Evolutionary conservation across 2,329 filamentous ascomycete species (phyloP).

Genomic region (Penicillium sp.): DNA sequence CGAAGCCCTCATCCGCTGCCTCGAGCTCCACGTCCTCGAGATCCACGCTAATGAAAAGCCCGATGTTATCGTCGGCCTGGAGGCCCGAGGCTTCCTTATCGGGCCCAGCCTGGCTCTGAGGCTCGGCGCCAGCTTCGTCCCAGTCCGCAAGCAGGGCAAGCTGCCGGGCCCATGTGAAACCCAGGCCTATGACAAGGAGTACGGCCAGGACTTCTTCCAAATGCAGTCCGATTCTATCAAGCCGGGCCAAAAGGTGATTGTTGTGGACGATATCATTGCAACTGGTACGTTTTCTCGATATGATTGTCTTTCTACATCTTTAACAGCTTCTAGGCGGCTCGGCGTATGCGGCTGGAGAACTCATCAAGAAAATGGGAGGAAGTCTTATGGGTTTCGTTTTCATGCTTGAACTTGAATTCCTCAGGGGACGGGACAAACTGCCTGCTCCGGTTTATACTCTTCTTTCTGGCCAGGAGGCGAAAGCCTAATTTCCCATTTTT

Average conservation of each 20-base stretch:
- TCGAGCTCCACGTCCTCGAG: slow-evolving; percentile 79
- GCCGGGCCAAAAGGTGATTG: slow-evolving; percentile 83
- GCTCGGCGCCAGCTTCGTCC: slow-evolving; percentile 84
- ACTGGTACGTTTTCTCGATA: slow-evolving; percentile 69
- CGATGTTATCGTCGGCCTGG: slow-evolving; percentile 90
- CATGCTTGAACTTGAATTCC: slow-evolving; percentile 91
- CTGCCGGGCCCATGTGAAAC: slow-evolving; percentile 87
- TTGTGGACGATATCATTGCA: slow-evolving; percentile 98
- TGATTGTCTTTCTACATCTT: neutral
- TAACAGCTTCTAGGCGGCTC: slow-evolving; percentile 71
- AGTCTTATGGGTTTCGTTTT: slow-evolving; percentile 89
- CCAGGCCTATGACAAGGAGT: slow-evolving; percentile 91
- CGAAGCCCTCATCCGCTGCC: slow-evolving; percentile 76
- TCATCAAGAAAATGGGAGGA: slow-evolving; percentile 85
- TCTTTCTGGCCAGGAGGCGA: slow-evolving; percentile 65
- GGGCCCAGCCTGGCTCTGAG: slow-evolving; percentile 85
- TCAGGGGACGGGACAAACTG: slow-evolving; percentile 90
- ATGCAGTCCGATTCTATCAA: slow-evolving; percentile 88
- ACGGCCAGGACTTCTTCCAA: slow-evolving; percentile 93
- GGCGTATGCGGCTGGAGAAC: slow-evolving; percentile 81
- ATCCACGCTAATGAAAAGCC: slow-evolving; percentile 67
- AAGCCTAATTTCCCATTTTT: slow-evolving; percentile 16
- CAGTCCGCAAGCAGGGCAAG: slow-evolving; percentile 94
- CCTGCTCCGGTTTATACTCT: slow-evolving; percentile 82
- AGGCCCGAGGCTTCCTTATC: slow-evolving; percentile 94